Percentiles rank a stretch among this genome's conserved stretches.
phyloP scores from a whole-genome alignment of 768 basidiomycete species.

The Russula compacta region DNA sequence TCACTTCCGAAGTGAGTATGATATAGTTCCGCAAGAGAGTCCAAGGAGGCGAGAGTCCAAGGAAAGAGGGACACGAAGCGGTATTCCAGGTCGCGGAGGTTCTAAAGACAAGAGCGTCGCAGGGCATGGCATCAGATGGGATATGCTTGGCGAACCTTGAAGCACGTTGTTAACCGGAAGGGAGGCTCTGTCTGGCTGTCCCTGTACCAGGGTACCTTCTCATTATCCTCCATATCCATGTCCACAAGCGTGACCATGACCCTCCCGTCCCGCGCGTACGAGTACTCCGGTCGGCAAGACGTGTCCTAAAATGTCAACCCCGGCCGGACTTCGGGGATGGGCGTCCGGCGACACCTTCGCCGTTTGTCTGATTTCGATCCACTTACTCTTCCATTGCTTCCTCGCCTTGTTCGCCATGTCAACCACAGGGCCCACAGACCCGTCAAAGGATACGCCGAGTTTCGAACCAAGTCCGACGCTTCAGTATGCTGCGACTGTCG shows the following conservation, averaged over 20 bases:
- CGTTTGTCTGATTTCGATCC: not conserved
- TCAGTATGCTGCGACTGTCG: slow-evolving; percentile 45
- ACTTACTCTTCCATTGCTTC: not conserved
- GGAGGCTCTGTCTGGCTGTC: slow-evolving; percentile 28
- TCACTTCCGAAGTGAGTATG: not conserved
- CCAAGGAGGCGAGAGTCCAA: slow-evolving; percentile 4
- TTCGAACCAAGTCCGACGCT: slow-evolving; percentile 48
- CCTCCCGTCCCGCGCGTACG: not conserved
- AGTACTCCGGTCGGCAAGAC: not conserved
- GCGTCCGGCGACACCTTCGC: not conserved
- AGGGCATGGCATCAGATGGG: not conserved
- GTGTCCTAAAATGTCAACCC: not conserved
- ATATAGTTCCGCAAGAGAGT: not conserved
- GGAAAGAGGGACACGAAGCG: slow-evolving; percentile 22
- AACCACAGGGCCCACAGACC: not conserved
- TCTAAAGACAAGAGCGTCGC: slow-evolving; percentile 31
- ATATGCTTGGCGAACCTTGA: slow-evolving; percentile 34
- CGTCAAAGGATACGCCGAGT: slow-evolving; percentile 10
- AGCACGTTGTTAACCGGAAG: slow-evolving; percentile 34
- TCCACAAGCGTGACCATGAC: too few relatives aligned
- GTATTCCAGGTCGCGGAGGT: slow-evolving; percentile 36
- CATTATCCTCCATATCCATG: slow-evolving; percentile 9
- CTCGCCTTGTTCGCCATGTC: slow-evolving; percentile 7
- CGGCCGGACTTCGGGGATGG: slow-evolving; percentile 4
- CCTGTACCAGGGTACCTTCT: slow-evolving; percentile 27